phyloP scores from a whole-genome alignment of 257 asterid species.

The Salvia hispanica region DNA sequence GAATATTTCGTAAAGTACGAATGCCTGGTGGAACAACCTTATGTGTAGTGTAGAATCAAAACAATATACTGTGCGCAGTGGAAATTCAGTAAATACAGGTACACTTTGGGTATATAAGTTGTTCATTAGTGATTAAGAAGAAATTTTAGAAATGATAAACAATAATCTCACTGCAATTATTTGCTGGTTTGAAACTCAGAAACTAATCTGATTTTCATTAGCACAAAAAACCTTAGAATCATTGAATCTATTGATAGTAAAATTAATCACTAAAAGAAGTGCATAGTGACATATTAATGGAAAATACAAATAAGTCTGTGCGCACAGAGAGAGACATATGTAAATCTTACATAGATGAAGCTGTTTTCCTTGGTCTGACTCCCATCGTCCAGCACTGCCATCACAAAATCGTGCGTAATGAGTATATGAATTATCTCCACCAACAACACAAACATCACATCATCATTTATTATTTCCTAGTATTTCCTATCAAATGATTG shows the following conservation, averaged over 20 bases:
- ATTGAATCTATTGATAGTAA: conserved; percentile 4
- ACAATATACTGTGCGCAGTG: not conserved
- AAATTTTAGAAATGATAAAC: not conserved
- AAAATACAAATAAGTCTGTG: not conserved
- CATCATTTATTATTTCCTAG: not conserved
- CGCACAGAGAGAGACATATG: not conserved
- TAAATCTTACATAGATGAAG: conserved; percentile 81
- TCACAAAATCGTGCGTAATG: conserved; percentile 27
- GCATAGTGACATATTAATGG: not conserved
- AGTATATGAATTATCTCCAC: not conserved
- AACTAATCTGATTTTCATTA: conserved; percentile 11
- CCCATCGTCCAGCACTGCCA: conserved; percentile 85
- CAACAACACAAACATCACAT: conserved; percentile 11
- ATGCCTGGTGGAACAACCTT: not conserved
- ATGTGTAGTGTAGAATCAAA: not conserved
- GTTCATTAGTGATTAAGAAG: not conserved
- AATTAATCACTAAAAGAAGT: not conserved
- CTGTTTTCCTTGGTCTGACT: conserved; percentile 85
- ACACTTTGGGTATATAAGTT: not conserved
- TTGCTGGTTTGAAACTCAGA: conserved; percentile 8
- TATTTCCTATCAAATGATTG: not conserved
- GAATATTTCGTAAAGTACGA: not conserved
- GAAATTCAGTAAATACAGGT: conserved; percentile 6
- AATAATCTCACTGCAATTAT: not conserved
- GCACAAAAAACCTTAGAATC: not conserved